Percentiles rank a stretch among this genome's conserved stretches.
Evolutionary conservation across 2,329 filamentous ascomycete genomes (phyloP).

Genomic region (Cercospora citrullina): DNA sequence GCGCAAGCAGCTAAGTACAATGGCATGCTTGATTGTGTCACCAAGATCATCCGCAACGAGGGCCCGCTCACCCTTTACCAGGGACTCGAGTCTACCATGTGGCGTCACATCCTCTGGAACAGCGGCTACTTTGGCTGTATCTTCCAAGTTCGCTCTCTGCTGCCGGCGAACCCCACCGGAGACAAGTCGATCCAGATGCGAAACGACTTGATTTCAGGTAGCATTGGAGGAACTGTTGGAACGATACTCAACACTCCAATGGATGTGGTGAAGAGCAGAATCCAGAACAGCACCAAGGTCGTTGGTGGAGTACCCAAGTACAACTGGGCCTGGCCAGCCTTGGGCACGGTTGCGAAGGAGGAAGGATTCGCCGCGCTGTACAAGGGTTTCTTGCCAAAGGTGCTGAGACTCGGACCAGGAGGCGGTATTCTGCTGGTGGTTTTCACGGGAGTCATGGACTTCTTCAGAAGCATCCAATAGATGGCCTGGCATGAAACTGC

Average conservation of each 20-base stretch:
- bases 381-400: slow-evolving; percentile 97
- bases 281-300: slow-evolving; percentile 88
- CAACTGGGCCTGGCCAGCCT: slow-evolving; percentile 93
- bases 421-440: slow-evolving; percentile 77
- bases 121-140: slow-evolving; percentile 97
- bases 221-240: slow-evolving; percentile 83
- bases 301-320: slow-evolving; percentile 86
- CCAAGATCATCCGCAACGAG: slow-evolving; percentile 80
- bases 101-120: slow-evolving; percentile 94
- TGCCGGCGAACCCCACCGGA: slow-evolving; percentile 68
- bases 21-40: slow-evolving; percentile 76
- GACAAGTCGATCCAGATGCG: slow-evolving; percentile 78
- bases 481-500: slow-evolving; percentile 29
- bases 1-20: slow-evolving; percentile 86
- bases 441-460: slow-evolving; percentile 87
- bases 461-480: slow-evolving; percentile 72
- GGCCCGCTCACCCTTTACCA: slow-evolving; percentile 90
- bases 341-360: slow-evolving; percentile 85
- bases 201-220: slow-evolving; percentile 85
- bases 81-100: slow-evolving; percentile 92
- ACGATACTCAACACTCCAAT: slow-evolving; percentile 93
- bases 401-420: slow-evolving; percentile 72
- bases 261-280: slow-evolving; percentile 97
- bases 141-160: slow-evolving; percentile 85
- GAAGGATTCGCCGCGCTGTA: slow-evolving; percentile 91